phyloP scores from a whole-genome alignment of 2,329 filamentous ascomycete genomes.

The Stagonosporopsis rhizophila region DNA sequence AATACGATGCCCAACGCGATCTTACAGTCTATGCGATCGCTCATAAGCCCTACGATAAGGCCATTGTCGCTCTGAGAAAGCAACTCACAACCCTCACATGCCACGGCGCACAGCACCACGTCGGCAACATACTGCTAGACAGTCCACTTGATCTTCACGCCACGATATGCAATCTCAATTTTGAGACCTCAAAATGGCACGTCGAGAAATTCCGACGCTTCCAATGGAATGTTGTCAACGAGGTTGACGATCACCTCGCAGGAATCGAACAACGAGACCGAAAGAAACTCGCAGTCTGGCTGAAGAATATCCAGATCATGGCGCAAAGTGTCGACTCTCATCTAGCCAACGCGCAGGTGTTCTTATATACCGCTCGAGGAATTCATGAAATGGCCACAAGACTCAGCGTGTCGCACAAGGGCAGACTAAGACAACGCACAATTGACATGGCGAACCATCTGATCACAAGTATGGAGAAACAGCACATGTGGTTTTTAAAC shows the following conservation, averaged over 20 bases:
- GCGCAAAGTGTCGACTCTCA: constrained; percentile 39
- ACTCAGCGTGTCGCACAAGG: constrained; percentile 6
- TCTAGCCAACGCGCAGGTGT: constrained; percentile 38
- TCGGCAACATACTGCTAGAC: constrained; percentile 18
- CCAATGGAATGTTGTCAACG: constrained; percentile 21
- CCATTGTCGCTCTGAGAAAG: constrained; percentile 10
- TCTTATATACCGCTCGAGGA: constrained; percentile 28
- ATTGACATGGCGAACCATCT: constrained; percentile 35
- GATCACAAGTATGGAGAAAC: constrained; percentile 37
- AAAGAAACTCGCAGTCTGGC: not conserved
- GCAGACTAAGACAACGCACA: constrained; percentile 4
- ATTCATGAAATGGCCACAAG: constrained; percentile 27
- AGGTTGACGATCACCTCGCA: constrained; percentile 27
- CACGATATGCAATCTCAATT: constrained; percentile 20
- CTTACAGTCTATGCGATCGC: constrained; percentile 22
- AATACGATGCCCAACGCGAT: constrained; percentile 20
- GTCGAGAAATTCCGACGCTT: constrained; percentile 20
- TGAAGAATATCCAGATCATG: constrained; percentile 39
- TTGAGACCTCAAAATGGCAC: constrained; percentile 25
- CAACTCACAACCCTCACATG: constrained; percentile 2
- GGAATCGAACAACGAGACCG: constrained; percentile 13
- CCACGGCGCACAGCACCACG: constrained; percentile 15
- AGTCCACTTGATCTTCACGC: constrained; percentile 20
- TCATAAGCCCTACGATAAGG: constrained; percentile 18
- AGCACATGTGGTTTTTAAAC: constrained; percentile 32